Evolutionary conservation across 2,329 filamentous ascomycete species (phyloP).

Genomic region (Zasmidium citrigriseum): DNA sequence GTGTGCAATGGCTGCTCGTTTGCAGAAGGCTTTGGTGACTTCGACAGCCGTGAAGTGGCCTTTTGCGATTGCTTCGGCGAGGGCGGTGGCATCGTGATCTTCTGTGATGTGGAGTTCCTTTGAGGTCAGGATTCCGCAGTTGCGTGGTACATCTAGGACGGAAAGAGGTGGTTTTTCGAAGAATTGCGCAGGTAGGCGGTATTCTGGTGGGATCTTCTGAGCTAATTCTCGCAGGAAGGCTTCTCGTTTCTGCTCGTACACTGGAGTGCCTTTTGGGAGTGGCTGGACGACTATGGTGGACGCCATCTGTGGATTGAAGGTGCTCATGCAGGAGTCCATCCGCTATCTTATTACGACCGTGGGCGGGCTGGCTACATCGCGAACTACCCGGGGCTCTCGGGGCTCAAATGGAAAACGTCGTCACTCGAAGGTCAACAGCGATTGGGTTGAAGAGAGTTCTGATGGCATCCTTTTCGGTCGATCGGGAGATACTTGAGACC

Average conservation of each 20-base stretch:
- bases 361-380: no score
- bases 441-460: no score
- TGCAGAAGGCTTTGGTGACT: slow-evolving; percentile 20
- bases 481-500: no score
- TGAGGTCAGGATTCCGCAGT: slow-evolving; percentile 14
- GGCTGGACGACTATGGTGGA: no score
- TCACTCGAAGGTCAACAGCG: no score
- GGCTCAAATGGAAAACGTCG: no score
- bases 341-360: no score
- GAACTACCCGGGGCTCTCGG: no score
- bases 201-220: not conserved
- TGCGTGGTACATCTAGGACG: slow-evolving; percentile 14
- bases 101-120: slow-evolving; percentile 19
- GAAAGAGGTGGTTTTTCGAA: slow-evolving; percentile 1
- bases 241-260: not conserved
- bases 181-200: not conserved
- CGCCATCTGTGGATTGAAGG: no score
- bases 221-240: slow-evolving; percentile 1
- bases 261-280: not conserved
- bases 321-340: no score
- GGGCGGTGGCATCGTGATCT: slow-evolving; percentile 15
- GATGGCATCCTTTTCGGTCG: no score
- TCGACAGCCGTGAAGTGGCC: slow-evolving; percentile 12
- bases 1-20: slow-evolving; percentile 20
- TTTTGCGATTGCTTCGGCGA: slow-evolving; percentile 13